Conservation (phyloP, 495 filamentous ascomycete species). For the Cryomyces minteri region DNA sequence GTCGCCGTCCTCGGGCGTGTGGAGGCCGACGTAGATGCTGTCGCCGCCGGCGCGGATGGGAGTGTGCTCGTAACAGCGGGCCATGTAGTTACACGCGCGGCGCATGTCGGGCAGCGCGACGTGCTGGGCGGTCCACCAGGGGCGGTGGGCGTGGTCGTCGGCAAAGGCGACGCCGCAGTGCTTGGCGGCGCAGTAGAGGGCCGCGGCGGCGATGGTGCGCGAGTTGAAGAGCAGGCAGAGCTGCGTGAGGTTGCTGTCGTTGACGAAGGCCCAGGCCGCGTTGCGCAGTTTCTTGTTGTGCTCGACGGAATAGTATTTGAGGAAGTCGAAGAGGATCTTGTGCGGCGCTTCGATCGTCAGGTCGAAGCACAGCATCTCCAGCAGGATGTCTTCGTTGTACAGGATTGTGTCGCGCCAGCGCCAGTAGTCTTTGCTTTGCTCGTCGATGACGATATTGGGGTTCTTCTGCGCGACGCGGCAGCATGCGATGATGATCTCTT, state of each 20-base stretch:
- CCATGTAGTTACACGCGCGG: slow-evolving; percentile 49
- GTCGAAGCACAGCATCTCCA: slow-evolving; percentile 90
- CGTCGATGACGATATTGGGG: slow-evolving; percentile 66
- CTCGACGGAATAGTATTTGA: slow-evolving; percentile 46
- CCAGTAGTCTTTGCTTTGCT: slow-evolving; percentile 95
- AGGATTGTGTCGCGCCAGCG: slow-evolving; percentile 87
- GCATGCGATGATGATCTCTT: slow-evolving; percentile 78
- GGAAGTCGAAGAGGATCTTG: slow-evolving; percentile 56
- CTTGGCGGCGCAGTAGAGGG: slow-evolving; percentile 67
- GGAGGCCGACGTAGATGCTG: slow-evolving; percentile 18
- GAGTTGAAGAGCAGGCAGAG: slow-evolving; percentile 68
- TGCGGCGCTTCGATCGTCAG: slow-evolving; percentile 74
- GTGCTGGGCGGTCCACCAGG: slow-evolving; percentile 72
- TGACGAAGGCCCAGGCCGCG: slow-evolving; percentile 79
- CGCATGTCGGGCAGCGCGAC: slow-evolving; percentile 42
- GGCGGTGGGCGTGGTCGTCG: slow-evolving; percentile 49
- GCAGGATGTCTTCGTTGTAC: slow-evolving; percentile 72
- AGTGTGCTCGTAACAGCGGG: slow-evolving; percentile 55
- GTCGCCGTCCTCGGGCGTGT: slow-evolving; percentile 15
- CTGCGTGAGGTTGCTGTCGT: slow-evolving; percentile 68
- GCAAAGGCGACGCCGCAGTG: slow-evolving; percentile 50
- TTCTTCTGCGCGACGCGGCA: slow-evolving; percentile 93
- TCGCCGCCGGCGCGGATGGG: slow-evolving; percentile 22
- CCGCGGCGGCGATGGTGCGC: slow-evolving; percentile 63
- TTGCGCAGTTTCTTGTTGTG: slow-evolving; percentile 63